Evolutionary conservation across 768 basidiomycete genomes (phyloP).

Genomic region (Suillus sp.): DNA sequence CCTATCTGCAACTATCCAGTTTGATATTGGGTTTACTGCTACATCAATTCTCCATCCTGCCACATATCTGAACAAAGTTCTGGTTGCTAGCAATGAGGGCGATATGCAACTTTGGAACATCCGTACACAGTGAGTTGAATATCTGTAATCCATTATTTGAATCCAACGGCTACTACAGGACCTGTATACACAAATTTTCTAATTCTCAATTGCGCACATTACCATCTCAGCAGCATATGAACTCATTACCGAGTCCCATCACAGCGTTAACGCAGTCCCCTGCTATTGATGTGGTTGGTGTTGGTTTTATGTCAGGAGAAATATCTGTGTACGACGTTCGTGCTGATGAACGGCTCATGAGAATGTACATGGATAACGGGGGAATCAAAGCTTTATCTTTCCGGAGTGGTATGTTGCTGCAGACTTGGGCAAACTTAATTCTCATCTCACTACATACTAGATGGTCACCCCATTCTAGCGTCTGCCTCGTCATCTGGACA

Average conservation of each 20-base stretch:
- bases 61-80: conserved; percentile 94
- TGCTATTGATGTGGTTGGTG: conserved; percentile 93
- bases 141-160: conserved; percentile 1
- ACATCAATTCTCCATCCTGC: conserved; percentile 86
- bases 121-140: conserved; percentile 62
- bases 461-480: conserved; percentile 86
- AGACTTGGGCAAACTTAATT: neutral
- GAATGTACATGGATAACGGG: conserved; percentile 90
- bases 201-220: conserved; percentile 52
- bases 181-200: conserved; percentile 80
- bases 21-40: conserved; percentile 86
- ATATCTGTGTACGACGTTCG: conserved; percentile 89
- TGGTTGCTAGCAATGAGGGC: conserved; percentile 83
- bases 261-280: conserved; percentile 88
- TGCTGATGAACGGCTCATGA: conserved; percentile 85
- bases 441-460: conserved; percentile 38
- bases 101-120: conserved; percentile 93
- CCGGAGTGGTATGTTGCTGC: conserved; percentile 69
- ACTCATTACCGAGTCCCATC: conserved; percentile 48
- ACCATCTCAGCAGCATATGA: conserved; percentile 32
- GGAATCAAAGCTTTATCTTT: conserved; percentile 77
- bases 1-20: conserved; percentile 62
- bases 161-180: conserved; percentile 43
- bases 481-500: conserved; percentile 86
- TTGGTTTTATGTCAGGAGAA: conserved; percentile 87